Evolutionary conservation across 208 protist species (phyloP).

Genomic region (Crithidia mellificae): DNA sequence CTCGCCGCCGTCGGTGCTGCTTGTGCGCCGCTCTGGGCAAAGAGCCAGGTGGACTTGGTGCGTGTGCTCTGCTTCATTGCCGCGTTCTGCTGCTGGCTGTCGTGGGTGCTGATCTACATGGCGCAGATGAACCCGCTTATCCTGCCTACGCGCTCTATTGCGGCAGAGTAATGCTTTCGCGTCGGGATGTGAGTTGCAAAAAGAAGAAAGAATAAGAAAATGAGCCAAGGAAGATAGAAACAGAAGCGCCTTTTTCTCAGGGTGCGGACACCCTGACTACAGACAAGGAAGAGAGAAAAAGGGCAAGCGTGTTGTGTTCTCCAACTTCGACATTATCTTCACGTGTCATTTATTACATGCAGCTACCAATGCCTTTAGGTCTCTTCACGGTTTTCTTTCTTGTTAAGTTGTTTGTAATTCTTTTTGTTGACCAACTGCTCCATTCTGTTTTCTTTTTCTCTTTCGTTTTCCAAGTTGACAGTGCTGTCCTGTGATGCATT

Average conservation of each 20-base stretch:
- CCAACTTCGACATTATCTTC: no score
- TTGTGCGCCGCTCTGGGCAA: slow-evolving; percentile 76
- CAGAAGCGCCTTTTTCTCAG: no score
- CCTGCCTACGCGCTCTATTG: slow-evolving; percentile 85
- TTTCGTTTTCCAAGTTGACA: background rate
- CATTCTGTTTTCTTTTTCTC: background rate
- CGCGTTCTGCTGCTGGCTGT: slow-evolving; percentile 92
- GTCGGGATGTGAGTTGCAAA: no score
- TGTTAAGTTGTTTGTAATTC: no score
- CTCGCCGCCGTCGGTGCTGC: slow-evolving; percentile 56
- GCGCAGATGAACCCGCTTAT: slow-evolving; percentile 91
- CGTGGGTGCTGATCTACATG: slow-evolving; percentile 93
- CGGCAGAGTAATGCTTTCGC: slow-evolving; percentile 44
- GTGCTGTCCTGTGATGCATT: background rate
- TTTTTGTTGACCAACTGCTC: background rate
- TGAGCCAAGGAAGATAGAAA: no score
- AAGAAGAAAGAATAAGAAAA: background rate
- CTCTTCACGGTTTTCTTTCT: no score
- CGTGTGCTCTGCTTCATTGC: slow-evolving; percentile 66
- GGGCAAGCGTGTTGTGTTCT: no score
- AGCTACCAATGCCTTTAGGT: no score
- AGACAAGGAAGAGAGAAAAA: no score
- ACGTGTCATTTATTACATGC: no score
- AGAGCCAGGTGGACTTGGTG: slow-evolving; percentile 82
- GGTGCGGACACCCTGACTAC: no score